Base-by-base conservation (phyloP, 1,284 basidiomycete species). In the Blastosporella zonata region DNA sequence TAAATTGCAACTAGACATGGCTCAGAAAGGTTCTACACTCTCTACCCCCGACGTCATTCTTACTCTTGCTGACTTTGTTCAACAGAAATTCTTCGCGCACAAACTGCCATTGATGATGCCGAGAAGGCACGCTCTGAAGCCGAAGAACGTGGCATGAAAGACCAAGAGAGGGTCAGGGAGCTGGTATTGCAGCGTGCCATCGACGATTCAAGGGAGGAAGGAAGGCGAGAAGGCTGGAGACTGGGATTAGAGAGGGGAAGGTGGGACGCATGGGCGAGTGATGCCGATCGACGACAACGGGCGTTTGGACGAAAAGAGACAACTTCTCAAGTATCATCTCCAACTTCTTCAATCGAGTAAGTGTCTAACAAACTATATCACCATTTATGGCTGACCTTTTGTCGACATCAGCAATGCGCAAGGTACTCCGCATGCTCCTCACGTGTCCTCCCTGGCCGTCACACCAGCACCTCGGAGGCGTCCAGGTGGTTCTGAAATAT, bases 71-170 rank as follows among this genome's bases (percentile, higher is more conserved):
- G 17, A 22, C 12, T 23, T 8, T 9, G 7, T 31, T n/a, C 29
- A 5, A 31, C 23, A 68, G 72, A 74, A 53, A 72, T 74, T 27
- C 58, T 61, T 20, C 64, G 66, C 15, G 72, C 72, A 0, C 72
- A 75, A 49, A 63, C 66, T 29, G 62, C 70, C 9, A 68, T 74
- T 2, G 60, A 69, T 9, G 59, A 62, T n/a, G 62, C 72, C 5
- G 69, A 74, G 35, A 61, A 60, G 7, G 64, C 67, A 28, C 63
- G 68, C 13, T 54, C 58, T 3, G 62, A 67, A 6, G 71, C 71
- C 2, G 69, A 72, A 47, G 64, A 68, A 22, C 61, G 69, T 37
- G 65, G 67, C 0, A 55, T 57, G 1, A 62, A 65, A 25, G 63
- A 68, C 29, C 57, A 70, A n/a, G 64, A 67, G 7, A 62, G 58